Percentiles rank a stretch among this genome's conserved stretches.
Conservation (phyloP, 2,329 filamentous ascomycete genomes). For the Colletotrichum melonis region DNA sequence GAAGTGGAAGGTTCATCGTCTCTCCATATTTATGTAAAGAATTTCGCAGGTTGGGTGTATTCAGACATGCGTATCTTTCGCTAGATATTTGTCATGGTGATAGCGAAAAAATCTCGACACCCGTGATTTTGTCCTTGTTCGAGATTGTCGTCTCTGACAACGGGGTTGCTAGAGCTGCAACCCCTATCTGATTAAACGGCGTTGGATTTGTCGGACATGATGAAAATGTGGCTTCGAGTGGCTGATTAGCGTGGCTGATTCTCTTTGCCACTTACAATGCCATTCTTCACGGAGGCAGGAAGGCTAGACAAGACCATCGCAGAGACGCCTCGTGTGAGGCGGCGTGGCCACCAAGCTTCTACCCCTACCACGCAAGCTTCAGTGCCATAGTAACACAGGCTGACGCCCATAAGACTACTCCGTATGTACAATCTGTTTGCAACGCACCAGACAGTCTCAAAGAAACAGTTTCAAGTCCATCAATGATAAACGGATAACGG, state of each 20-base stretch:
- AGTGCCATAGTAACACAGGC: neutral
- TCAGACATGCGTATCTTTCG: neutral
- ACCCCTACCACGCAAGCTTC: neutral
- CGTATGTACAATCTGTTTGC: neutral
- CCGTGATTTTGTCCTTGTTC: neutral
- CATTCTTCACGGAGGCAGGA: neutral
- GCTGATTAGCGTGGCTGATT: neutral
- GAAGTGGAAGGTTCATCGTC: neutral
- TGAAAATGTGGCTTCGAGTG: neutral
- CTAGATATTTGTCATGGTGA: neutral
- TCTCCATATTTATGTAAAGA: neutral
- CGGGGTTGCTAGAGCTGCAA: neutral
- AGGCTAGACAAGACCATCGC: neutral
- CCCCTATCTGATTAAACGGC: neutral
- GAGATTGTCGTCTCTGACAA: neutral
- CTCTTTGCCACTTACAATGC: neutral
- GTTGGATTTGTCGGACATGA: neutral
- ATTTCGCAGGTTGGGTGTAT: neutral
- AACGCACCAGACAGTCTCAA: neutral
- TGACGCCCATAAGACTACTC: neutral
- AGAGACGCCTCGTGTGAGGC: neutral
- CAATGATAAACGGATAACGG: slow-evolving; percentile 17
- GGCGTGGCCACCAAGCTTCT: neutral
- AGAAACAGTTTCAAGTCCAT: slow-evolving; percentile 24
- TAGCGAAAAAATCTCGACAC: neutral